Conservation (phyloP, 139 green algal genomes). For the Tetraselmis striata region DNA sequence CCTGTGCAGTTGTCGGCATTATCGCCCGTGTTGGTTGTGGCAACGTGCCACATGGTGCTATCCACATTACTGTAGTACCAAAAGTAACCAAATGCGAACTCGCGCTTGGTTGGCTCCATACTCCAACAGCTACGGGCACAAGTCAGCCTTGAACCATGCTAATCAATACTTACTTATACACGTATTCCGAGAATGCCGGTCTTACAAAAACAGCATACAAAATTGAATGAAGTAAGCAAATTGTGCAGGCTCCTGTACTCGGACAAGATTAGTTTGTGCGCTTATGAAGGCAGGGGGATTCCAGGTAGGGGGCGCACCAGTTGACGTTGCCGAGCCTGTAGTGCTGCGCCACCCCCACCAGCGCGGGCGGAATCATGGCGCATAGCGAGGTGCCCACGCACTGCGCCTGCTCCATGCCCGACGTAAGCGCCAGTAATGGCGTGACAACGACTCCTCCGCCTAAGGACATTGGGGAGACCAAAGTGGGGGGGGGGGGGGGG, state of each 20-base stretch:
- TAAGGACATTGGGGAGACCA: not conserved
- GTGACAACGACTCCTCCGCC: constrained; percentile 1
- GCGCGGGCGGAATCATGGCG: constrained; percentile 53
- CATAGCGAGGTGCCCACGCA: constrained; percentile 57
- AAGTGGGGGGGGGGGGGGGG: too few species aligned
- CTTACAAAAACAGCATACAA: not conserved
- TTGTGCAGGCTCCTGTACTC: not conserved
- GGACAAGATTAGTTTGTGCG: not conserved
- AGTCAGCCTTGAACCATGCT: not conserved
- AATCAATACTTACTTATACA: not conserved
- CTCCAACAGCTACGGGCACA: not conserved
- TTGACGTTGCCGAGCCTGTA: constrained; percentile 65
- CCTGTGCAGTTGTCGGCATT: not conserved
- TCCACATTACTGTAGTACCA: not conserved
- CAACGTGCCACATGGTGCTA: not conserved
- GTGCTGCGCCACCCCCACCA: constrained; percentile 49
- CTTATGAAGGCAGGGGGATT: not conserved
- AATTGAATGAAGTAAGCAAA: not conserved
- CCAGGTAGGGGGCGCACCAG: constrained; percentile 15
- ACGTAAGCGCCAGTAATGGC: constrained; percentile 3
- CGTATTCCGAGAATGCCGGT: not conserved
- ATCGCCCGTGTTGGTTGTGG: too few species aligned
- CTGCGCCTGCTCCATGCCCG: constrained; percentile 21
- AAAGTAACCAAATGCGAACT: not conserved
- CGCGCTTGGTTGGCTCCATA: not conserved